phyloP scores from a whole-genome alignment of 192 early-diverging fungal species.

The Coemansia aciculifera region DNA sequence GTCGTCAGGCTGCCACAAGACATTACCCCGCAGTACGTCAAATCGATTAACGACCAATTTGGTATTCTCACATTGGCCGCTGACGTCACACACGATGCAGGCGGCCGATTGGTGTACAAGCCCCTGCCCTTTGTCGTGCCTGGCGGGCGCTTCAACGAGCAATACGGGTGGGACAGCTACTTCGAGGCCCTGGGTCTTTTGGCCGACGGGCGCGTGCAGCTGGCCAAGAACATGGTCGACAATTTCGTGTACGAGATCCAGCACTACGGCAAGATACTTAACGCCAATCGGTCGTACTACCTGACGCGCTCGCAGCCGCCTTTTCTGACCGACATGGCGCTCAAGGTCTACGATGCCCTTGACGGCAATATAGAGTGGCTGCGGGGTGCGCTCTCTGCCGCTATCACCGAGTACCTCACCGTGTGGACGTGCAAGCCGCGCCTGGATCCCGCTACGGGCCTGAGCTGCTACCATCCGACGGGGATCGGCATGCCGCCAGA shows the following conservation, averaged over 20 bases:
- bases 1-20: constrained; percentile 80
- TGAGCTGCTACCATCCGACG: constrained; percentile 84
- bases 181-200: constrained; percentile 90
- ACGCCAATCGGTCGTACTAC: constrained; percentile 98
- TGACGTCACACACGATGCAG: constrained; percentile 53
- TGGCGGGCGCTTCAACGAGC: constrained; percentile 98
- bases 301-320: constrained; percentile 96
- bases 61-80: constrained; percentile 86
- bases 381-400: constrained; percentile 63
- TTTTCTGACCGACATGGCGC: constrained; percentile 95
- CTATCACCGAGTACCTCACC: constrained; percentile 88
- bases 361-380: constrained; percentile 65
- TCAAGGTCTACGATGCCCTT: constrained; percentile 72
- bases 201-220: constrained; percentile 78
- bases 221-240: constrained; percentile 95
- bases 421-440: constrained; percentile 89
- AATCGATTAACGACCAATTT: constrained; percentile 82
- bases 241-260: constrained; percentile 97
- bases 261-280: constrained; percentile 98
- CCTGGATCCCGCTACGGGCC: constrained; percentile 69
- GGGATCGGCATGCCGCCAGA: constrained; percentile 97
- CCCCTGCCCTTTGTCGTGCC: constrained; percentile 96
- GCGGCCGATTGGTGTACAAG: constrained; percentile 56
- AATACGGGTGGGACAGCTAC: constrained; percentile 99
- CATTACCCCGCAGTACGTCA: constrained; percentile 89